phyloP scores from a whole-genome alignment of 1,284 basidiomycete genomes.

The Wolfiporia cocos region DNA sequence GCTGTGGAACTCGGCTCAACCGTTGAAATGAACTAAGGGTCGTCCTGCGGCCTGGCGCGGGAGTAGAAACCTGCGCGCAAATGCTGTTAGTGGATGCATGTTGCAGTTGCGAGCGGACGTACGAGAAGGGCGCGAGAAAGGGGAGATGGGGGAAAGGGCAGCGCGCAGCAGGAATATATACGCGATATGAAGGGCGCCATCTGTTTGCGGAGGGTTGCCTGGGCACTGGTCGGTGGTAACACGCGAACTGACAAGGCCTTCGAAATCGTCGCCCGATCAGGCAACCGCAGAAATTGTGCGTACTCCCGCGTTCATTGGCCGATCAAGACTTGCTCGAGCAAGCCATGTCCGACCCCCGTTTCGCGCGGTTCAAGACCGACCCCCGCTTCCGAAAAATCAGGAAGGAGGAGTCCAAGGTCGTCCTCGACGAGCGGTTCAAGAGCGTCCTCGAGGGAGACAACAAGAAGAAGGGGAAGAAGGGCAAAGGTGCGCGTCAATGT shows the following conservation, averaged over 20 bases:
- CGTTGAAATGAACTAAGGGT: conserved; percentile 23
- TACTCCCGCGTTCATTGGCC: conserved; percentile 16
- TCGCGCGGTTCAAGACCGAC: conserved; percentile 84
- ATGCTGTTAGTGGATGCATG: conserved; percentile 11
- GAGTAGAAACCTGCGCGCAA: conserved; percentile 21
- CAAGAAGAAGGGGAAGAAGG: conserved; percentile 39
- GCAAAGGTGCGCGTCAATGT: conserved; percentile 28
- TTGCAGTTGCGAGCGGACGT: conserved; percentile 18
- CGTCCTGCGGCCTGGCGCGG: conserved; percentile 32
- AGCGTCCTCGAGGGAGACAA: conserved; percentile 56
- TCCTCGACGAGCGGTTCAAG: conserved; percentile 94
- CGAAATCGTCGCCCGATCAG: neutral
- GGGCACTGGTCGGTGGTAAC: too few relatives aligned
- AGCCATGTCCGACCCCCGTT: conserved; percentile 77
- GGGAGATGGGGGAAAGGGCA: conserved; percentile 20
- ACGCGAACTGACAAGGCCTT: too few relatives aligned
- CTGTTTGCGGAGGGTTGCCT: too few relatives aligned
- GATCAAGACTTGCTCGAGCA: conserved; percentile 3
- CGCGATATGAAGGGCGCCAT: conserved; percentile 16
- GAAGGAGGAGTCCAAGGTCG: conserved; percentile 77
- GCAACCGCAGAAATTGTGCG: conserved; percentile 10
- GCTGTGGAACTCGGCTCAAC: conserved; percentile 23
- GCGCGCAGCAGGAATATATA: conserved; percentile 16
- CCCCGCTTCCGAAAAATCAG: conserved; percentile 88
- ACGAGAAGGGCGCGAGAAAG: conserved; percentile 28